Conservation (phyloP, 2,329 filamentous ascomycete species). For the Ascochyta koolunga region DNA sequence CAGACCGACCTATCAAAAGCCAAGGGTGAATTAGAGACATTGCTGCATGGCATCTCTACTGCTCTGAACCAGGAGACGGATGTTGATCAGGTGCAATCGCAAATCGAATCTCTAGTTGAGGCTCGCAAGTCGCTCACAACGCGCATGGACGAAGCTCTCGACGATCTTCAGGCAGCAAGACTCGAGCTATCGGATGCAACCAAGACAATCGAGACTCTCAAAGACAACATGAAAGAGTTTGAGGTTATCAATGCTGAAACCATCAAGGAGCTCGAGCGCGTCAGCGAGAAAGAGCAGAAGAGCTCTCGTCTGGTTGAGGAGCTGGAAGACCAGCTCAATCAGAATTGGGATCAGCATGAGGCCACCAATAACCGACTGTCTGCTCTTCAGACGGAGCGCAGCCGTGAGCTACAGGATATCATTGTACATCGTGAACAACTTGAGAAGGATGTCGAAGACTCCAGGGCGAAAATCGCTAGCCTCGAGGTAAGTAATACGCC, state of each 20-base stretch:
- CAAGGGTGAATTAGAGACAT: constrained; percentile 63
- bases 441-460: constrained; percentile 75
- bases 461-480: constrained; percentile 72
- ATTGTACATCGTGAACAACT: constrained; percentile 52
- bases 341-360: constrained; percentile 93
- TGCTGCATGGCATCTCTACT: constrained; percentile 67
- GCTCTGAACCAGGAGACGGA: constrained; percentile 68
- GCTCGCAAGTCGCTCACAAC: constrained; percentile 53
- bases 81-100: constrained; percentile 48
- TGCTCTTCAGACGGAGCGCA: constrained; percentile 59
- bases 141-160: constrained; percentile 51
- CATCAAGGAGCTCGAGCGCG: constrained; percentile 62
- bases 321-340: constrained; percentile 93
- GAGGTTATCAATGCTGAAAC: constrained; percentile 60
- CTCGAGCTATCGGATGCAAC: constrained; percentile 52
- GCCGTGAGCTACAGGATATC: constrained; percentile 50
- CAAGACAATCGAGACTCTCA: constrained; percentile 48
- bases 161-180: constrained; percentile 50
- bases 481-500: constrained; percentile 69
- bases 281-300: constrained; percentile 77
- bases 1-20: constrained; percentile 66
- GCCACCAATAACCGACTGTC: constrained; percentile 84
- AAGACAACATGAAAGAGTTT: constrained; percentile 53
- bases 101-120: constrained; percentile 53
- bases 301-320: constrained; percentile 92